phyloP scores from a whole-genome alignment of 495 filamentous ascomycete genomes.

The Neurospora intermedia region DNA sequence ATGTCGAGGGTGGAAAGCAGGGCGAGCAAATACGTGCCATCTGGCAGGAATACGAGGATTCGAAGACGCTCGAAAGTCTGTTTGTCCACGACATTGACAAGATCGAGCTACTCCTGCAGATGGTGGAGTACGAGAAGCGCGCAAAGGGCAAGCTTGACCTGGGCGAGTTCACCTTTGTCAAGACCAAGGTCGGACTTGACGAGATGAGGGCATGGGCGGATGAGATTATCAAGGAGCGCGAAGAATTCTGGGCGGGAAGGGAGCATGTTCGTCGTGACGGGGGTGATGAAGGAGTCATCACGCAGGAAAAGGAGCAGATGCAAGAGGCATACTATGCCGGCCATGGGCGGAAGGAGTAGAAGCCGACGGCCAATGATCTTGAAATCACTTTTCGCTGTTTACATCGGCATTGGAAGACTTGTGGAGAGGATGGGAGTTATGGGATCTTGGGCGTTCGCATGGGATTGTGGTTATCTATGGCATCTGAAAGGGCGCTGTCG shows the following conservation, averaged over 20 bases:
- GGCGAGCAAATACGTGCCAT: constrained; percentile 60
- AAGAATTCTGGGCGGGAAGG: constrained; percentile 54
- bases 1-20: constrained; percentile 55
- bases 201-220: constrained; percentile 74
- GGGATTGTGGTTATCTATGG: not conserved
- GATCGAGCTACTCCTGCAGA: constrained; percentile 87
- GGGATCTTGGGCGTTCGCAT: not conserved
- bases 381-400: not conserved
- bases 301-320: constrained; percentile 21
- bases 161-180: constrained; percentile 73
- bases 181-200: constrained; percentile 55
- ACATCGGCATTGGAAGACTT: not conserved
- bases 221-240: constrained; percentile 64
- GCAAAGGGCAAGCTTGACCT: constrained; percentile 56
- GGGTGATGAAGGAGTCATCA: constrained; percentile 29
- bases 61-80: constrained; percentile 65
- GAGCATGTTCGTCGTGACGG: constrained; percentile 31
- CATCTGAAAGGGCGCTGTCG: not conserved
- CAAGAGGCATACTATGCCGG: constrained; percentile 33
- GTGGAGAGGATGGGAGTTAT: not conserved
- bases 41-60: constrained; percentile 92
- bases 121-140: constrained; percentile 88
- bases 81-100: constrained; percentile 98
- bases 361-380: constrained; percentile 2
- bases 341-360: constrained; percentile 12